These are phyloP conservation scores for Aspergillus taichungensis DNA, from an alignment of 495 filamentous ascomycete genomes.

Conservation along the genomic window DNA sequence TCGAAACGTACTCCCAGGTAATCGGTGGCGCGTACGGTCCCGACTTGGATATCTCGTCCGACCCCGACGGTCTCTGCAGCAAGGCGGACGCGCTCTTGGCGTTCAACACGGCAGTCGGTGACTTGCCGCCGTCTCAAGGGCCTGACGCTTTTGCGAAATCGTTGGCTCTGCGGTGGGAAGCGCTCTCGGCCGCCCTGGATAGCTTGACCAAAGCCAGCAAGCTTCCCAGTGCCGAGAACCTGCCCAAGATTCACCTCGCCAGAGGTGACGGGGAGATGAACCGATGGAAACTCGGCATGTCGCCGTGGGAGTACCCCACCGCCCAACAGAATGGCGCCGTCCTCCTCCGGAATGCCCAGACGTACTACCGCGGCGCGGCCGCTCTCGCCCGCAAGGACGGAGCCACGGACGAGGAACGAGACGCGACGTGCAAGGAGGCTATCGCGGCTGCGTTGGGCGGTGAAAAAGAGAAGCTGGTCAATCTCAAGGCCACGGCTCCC, in stretches of 20 bases:
- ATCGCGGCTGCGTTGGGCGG: constrained; percentile 37
- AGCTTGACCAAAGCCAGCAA: constrained; percentile 46
- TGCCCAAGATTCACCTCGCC: constrained; percentile 50
- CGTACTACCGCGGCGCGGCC: constrained; percentile 55
- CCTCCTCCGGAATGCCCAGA: constrained; percentile 53
- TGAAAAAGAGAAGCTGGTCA: constrained; percentile 29
- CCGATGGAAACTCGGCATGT: constrained; percentile 44
- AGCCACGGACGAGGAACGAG: constrained; percentile 34
- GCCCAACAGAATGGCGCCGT: constrained; percentile 39
- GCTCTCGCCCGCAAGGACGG: constrained; percentile 36
- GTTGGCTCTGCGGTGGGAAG: constrained; percentile 37
- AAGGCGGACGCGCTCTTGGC: constrained; percentile 51
- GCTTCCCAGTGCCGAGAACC: constrained; percentile 40
- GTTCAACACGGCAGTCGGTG: constrained; percentile 38
- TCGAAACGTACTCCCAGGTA: constrained; percentile 41
- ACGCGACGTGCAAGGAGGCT: constrained; percentile 37
- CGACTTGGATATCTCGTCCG: constrained; percentile 29
- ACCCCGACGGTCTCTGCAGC: constrained; percentile 44
- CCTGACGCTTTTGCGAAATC: constrained; percentile 19
- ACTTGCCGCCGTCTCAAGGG: constrained; percentile 23
- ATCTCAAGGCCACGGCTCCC: constrained; percentile 22
- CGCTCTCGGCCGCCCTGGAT: constrained; percentile 38
- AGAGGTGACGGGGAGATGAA: constrained; percentile 56
- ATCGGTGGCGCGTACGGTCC: constrained; percentile 35
- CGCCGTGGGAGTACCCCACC: constrained; percentile 35